Evolutionary conservation across 345 rosid species (phyloP).

Genomic region (Salix viminalis): DNA sequence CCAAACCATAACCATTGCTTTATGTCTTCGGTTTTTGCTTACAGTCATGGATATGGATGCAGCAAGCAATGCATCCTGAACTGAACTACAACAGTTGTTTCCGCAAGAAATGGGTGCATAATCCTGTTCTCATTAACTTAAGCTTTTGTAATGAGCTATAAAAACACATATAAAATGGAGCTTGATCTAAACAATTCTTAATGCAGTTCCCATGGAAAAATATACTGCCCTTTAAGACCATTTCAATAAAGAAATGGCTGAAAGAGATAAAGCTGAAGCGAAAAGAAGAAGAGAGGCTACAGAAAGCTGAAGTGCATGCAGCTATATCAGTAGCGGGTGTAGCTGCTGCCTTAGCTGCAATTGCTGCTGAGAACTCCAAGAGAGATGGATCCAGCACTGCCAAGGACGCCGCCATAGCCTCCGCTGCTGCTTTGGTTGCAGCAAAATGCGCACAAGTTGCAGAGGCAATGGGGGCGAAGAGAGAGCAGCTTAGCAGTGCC

Average conservation of each 20-base stretch:
- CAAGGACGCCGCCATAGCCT: conserved; percentile 72
- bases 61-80: conserved; percentile 97
- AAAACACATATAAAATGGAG: too few species aligned
- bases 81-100: conserved; percentile 74
- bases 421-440: conserved; percentile 86
- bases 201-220: conserved; percentile 66
- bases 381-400: conserved; percentile 22
- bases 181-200: background rate
- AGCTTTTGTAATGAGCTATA: too few species aligned
- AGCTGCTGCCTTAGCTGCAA: conserved; percentile 79
- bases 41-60: conserved; percentile 99
- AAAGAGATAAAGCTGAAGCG: conserved; percentile 68
- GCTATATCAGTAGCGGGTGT: conserved; percentile 82
- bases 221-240: conserved; percentile 36
- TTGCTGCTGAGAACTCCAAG: conserved; percentile 57
- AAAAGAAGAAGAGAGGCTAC: conserved; percentile 73
- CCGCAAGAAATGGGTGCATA: conserved; percentile 70
- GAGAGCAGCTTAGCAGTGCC: conserved; percentile 55
- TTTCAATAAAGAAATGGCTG: conserved; percentile 79
- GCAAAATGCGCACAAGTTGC: conserved; percentile 82
- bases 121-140: background rate
- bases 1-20: background rate
- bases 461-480: conserved; percentile 81
- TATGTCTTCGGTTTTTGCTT: background rate
- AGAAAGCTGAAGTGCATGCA: conserved; percentile 85